phyloP scores from a whole-genome alignment of 2,329 filamentous ascomycete species.

The Gaeumannomyces tritici region DNA sequence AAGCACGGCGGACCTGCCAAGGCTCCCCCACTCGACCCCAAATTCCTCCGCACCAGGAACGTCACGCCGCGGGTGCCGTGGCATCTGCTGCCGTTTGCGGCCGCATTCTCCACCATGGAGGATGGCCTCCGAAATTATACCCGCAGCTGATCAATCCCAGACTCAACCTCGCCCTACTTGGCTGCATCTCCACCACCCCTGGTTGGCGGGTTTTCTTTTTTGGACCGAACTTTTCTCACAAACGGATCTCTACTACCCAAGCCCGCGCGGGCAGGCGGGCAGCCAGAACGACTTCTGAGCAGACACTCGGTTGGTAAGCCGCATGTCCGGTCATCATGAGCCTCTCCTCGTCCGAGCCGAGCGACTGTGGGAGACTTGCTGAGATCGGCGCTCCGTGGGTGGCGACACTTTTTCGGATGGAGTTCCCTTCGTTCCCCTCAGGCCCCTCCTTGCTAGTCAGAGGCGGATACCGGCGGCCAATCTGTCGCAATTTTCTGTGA shows the following conservation, averaged over 20 bases:
- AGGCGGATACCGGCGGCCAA: neutral
- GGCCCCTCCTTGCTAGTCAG: neutral
- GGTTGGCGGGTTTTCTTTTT: slow-evolving; percentile 7
- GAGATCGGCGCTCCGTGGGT: neutral
- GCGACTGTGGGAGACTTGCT: neutral
- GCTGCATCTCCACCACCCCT: neutral
- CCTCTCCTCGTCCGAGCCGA: neutral
- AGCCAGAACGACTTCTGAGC: neutral
- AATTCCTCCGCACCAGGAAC: neutral
- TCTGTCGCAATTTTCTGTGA: too few species aligned
- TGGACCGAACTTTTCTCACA: neutral
- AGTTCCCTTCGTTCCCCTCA: neutral
- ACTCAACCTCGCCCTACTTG: neutral
- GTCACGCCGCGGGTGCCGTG: neutral
- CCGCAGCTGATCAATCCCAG: neutral
- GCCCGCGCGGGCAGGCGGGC: neutral
- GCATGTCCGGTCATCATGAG: neutral
- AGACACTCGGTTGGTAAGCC: neutral
- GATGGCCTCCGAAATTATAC: neutral
- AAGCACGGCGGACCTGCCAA: neutral
- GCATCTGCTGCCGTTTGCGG: neutral
- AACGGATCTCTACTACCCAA: neutral
- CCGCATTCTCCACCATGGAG: neutral
- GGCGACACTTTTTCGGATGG: neutral
- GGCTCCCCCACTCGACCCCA: neutral